Percentiles rank a stretch among this genome's conserved stretches.
Conservation (phyloP, 805 yeast species). For the Ogataea methylovora region DNA sequence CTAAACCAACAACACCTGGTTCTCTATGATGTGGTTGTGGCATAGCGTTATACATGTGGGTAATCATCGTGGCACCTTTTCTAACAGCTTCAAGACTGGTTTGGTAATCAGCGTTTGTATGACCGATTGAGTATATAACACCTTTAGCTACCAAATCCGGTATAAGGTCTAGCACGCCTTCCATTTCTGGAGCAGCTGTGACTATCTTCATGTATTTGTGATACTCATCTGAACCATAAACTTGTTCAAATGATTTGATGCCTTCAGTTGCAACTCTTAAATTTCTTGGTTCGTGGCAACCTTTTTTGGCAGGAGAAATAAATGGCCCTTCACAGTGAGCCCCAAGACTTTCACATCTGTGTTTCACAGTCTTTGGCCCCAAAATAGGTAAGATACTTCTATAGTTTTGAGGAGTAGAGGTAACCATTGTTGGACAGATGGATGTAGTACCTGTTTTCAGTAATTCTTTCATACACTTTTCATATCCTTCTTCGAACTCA, state of each 20-base stretch:
- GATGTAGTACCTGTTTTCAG: constrained; percentile 47
- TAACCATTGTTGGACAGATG: constrained; percentile 50
- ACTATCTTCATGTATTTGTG: constrained; percentile 25
- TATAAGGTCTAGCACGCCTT: constrained; percentile 35
- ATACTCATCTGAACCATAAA: constrained; percentile 33
- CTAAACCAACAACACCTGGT: constrained; percentile 47
- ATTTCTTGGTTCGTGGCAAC: constrained; percentile 44
- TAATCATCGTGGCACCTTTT: constrained; percentile 51
- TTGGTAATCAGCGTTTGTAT: constrained; percentile 31
- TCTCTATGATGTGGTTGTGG: constrained; percentile 52
- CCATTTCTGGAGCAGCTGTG: constrained; percentile 46
- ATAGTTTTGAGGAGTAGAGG: constrained; percentile 43
- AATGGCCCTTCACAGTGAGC: constrained; percentile 60
- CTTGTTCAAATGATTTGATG: constrained; percentile 18
- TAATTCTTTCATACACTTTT: constrained; percentile 37
- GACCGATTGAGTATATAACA: constrained; percentile 39
- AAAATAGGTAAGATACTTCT: constrained; percentile 37
- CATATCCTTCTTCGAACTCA: constrained; percentile 29
- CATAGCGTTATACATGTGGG: constrained; percentile 59
- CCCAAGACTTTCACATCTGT: constrained; percentile 40
- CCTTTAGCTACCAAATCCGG: constrained; percentile 24
- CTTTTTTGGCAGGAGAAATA: constrained; percentile 38
- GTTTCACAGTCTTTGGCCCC: constrained; percentile 23
- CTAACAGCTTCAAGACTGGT: constrained; percentile 33
- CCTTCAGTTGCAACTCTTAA: constrained; percentile 31